Percentiles rank a stretch among this genome's conserved stretches.
These are phyloP conservation scores for Yarrowia alimentaria DNA, from an alignment of 805 yeast species.

Conservation along the genomic window DNA sequence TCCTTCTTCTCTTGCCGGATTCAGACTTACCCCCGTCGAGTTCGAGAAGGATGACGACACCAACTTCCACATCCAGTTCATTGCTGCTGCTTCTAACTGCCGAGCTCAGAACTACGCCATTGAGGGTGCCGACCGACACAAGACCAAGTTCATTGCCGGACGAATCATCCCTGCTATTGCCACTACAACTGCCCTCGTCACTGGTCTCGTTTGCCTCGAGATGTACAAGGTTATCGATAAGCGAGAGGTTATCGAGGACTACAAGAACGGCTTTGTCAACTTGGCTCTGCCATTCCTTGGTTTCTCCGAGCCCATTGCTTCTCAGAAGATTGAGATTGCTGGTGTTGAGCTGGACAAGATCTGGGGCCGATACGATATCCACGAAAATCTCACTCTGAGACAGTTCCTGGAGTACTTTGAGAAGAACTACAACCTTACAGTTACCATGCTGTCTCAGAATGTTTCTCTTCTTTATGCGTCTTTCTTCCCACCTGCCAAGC, in stretches of 20 bases:
- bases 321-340: slow-evolving; percentile 73
- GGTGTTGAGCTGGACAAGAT: slow-evolving; percentile 76
- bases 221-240: slow-evolving; percentile 84
- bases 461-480: slow-evolving; percentile 88
- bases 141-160: slow-evolving; percentile 97
- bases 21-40: slow-evolving; percentile 82
- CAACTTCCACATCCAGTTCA: slow-evolving; percentile 94
- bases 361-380: slow-evolving; percentile 90
- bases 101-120: slow-evolving; percentile 90
- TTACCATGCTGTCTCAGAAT: slow-evolving; percentile 89
- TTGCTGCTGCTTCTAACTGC: slow-evolving; percentile 92
- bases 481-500: slow-evolving; percentile 88
- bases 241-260: slow-evolving; percentile 68
- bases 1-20: slow-evolving; percentile 85
- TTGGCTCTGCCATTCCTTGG: slow-evolving; percentile 95
- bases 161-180: slow-evolving; percentile 98
- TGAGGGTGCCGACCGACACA: slow-evolving; percentile 81
- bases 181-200: slow-evolving; percentile 96
- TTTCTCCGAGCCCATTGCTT: slow-evolving; percentile 91
- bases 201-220: slow-evolving; percentile 92
- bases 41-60: slow-evolving; percentile 98
- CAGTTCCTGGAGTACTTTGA: slow-evolving; percentile 73
- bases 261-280: slow-evolving; percentile 88
- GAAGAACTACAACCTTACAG: slow-evolving; percentile 77
- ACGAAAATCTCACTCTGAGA: slow-evolving; percentile 62